These are phyloP conservation scores for Phytophthora hibernalis DNA, from an alignment of 352 stramenopile genomes.

Conservation along the genomic window DNA sequence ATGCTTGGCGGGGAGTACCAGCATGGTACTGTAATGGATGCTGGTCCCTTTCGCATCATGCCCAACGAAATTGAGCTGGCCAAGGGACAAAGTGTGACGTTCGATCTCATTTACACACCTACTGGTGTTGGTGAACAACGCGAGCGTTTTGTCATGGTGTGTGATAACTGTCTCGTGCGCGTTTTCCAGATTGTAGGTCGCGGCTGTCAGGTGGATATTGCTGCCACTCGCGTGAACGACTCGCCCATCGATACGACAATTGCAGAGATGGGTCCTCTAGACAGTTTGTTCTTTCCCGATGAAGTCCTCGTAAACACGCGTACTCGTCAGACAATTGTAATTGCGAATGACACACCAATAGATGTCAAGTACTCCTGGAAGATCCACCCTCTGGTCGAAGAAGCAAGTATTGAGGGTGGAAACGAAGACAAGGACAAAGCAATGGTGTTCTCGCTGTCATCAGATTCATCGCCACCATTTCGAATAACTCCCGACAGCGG, in stretches of 20 bases:
- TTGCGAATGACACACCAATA: conserved; percentile 76
- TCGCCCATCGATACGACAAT: conserved; percentile 53
- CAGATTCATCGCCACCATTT: conserved; percentile 40
- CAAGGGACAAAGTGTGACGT: conserved; percentile 44
- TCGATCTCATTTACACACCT: conserved; percentile 66
- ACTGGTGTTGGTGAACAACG: conserved; percentile 63
- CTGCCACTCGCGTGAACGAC: conserved; percentile 52
- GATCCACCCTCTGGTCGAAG: conserved; percentile 27
- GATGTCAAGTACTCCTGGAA: conserved; percentile 66
- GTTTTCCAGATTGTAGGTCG: conserved; percentile 73
- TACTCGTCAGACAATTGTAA: conserved; percentile 47
- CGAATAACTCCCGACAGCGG: conserved; percentile 46
- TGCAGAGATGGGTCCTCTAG: conserved; percentile 51
- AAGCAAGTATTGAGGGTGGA: background rate
- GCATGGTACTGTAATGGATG: conserved; percentile 12
- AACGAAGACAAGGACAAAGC: conserved; percentile 14
- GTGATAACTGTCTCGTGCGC: conserved; percentile 84
- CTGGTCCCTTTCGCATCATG: conserved; percentile 65
- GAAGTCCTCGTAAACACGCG: conserved; percentile 47
- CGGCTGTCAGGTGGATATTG: conserved; percentile 73
- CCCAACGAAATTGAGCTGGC: conserved; percentile 64
- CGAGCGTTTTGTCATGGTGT: conserved; percentile 80
- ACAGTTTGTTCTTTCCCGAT: conserved; percentile 57
- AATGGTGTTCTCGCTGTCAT: conserved; percentile 8
- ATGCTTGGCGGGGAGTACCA: conserved; percentile 20